A percentile compares a stretch with the other conserved stretches of the same genome.
Evolutionary conservation across 345 rosid genomes (phyloP).

Genomic region (Boechera divaricarpa): DNA sequence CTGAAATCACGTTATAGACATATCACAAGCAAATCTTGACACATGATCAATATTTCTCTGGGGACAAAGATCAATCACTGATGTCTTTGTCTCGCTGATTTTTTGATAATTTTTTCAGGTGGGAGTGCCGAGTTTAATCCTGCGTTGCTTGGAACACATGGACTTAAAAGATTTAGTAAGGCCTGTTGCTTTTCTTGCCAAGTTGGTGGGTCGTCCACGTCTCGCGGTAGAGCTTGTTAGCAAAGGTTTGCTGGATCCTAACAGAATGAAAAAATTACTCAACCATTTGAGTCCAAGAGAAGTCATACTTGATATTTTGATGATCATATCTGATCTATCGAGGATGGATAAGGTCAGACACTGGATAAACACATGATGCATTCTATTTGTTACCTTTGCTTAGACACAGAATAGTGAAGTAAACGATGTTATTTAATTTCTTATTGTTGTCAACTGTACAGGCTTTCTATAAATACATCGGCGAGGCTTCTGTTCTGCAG

Average conservation of each 20-base stretch:
- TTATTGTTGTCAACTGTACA: conserved; percentile 43
- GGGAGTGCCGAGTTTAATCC: conserved; percentile 70
- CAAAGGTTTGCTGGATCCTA: conserved; percentile 81
- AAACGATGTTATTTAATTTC: conserved; percentile 29
- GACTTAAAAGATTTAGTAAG: conserved; percentile 81
- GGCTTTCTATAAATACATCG: conserved; percentile 88
- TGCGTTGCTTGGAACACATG: conserved; percentile 82
- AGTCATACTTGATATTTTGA: conserved; percentile 77
- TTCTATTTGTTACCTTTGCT: background rate
- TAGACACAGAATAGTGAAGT: conserved; percentile 16
- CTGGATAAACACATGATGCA: conserved; percentile 13
- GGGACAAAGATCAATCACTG: background rate
- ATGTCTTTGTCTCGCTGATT: conserved; percentile 27
- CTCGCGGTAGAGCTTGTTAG: conserved; percentile 85
- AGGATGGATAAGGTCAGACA: conserved; percentile 81
- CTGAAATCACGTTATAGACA: conserved; percentile 23
- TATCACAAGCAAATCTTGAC: background rate
- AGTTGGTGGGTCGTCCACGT: conserved; percentile 77
- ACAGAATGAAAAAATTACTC: conserved; percentile 75
- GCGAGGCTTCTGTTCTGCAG: conserved; percentile 75
- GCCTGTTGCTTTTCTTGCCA: conserved; percentile 91
- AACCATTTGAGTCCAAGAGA: conserved; percentile 77
- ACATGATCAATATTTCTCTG: background rate
- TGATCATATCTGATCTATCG: conserved; percentile 92
- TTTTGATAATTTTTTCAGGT: conserved; percentile 57